These are phyloP conservation scores for Aspergillus carbonarius DNA, from an alignment of 2,329 filamentous ascomycete genomes.

Conservation along the genomic window DNA sequence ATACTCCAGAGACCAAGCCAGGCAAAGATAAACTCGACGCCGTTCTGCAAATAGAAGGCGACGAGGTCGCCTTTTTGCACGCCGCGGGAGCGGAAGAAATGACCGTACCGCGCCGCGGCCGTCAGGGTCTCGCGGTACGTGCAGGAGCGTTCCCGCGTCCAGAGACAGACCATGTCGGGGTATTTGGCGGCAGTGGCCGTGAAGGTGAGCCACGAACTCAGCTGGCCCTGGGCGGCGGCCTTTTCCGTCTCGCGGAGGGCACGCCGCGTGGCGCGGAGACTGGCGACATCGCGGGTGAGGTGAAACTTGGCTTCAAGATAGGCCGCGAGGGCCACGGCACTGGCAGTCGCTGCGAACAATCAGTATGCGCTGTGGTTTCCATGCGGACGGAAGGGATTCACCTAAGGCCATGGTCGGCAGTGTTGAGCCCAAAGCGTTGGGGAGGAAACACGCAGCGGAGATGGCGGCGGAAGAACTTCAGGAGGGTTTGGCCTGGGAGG, in stretches of 20 bases:
- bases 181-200: constrained; percentile 55
- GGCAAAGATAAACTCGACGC: constrained; percentile 64
- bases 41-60: constrained; percentile 66
- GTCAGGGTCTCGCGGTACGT: constrained; percentile 59
- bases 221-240: constrained; percentile 51
- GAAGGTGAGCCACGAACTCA: constrained; percentile 67
- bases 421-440: not conserved
- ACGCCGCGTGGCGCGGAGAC: constrained; percentile 46
- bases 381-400: not conserved
- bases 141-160: constrained; percentile 63
- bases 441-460: not conserved
- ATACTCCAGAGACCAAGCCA: constrained; percentile 66
- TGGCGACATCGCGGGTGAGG: constrained; percentile 59
- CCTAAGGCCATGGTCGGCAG: constrained; percentile 6
- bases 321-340: constrained; percentile 29
- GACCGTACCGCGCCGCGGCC: constrained; percentile 60
- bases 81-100: constrained; percentile 61
- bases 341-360: constrained; percentile 22
- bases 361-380: not conserved
- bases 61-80: constrained; percentile 62
- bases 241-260: constrained; percentile 48
- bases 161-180: constrained; percentile 60
- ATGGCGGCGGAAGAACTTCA: not conserved
- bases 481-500: no score
- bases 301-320: constrained; percentile 65